phyloP scores from a whole-genome alignment of 371 early-diverging fungal species.

The Smittium culicis region DNA sequence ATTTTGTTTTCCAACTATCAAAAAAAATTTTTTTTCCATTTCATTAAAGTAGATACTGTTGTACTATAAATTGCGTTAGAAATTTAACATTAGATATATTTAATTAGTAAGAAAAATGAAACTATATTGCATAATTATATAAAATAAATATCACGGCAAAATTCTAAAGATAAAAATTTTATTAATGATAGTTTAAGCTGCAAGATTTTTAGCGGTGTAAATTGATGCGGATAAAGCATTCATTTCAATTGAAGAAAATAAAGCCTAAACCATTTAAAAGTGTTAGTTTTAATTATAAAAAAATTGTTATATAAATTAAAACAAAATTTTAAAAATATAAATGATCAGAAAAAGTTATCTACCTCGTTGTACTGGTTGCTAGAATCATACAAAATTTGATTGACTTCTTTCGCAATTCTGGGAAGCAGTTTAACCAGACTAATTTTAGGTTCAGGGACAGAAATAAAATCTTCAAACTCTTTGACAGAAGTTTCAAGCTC shows the following conservation, averaged over 20 bases:
- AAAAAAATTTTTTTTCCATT: no score
- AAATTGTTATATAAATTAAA: neutral
- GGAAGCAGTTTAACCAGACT: slow-evolving; percentile 66
- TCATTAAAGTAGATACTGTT: no score
- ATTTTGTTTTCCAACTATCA: no score
- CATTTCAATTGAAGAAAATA: neutral
- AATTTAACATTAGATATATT: no score
- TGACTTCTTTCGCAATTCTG: slow-evolving; percentile 55
- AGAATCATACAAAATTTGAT: slow-evolving; percentile 61
- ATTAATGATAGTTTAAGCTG: no score
- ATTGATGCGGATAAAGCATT: neutral
- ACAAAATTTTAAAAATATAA: neutral
- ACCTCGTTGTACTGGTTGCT: slow-evolving; percentile 69
- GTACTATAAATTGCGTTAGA: no score
- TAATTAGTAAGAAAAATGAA: no score
- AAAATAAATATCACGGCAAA: no score
- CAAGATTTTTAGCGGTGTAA: neutral
- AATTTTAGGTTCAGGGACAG: slow-evolving; percentile 32
- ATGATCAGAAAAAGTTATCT: no score
- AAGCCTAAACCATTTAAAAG: neutral
- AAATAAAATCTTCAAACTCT: slow-evolving; percentile 38
- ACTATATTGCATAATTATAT: no score
- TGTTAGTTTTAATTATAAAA: neutral
- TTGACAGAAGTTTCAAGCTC: slow-evolving; percentile 14
- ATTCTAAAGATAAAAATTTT: no score